Percentiles rank a stretch among this genome's conserved stretches.
These are phyloP conservation scores for Aspergillus sclerotialis DNA, from an alignment of 2,329 filamentous ascomycete species.

Conservation along the genomic window DNA sequence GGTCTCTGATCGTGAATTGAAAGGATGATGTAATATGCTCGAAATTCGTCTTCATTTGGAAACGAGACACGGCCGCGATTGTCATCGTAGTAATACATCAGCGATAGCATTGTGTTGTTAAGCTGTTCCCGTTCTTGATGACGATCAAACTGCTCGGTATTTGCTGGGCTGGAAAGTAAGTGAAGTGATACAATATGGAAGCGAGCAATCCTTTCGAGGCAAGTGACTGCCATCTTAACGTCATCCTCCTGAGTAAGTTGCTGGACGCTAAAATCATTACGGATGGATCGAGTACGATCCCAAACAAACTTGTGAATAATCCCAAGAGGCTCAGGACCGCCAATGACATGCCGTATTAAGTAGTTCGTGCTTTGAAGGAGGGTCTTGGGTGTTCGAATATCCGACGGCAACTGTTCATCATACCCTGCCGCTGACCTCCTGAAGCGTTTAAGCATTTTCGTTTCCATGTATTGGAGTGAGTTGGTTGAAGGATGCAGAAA, in stretches of 20 bases:
- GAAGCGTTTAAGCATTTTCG: conserved; percentile 58
- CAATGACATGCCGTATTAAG: conserved; percentile 44
- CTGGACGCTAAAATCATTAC: conserved; percentile 60
- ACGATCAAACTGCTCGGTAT: conserved; percentile 47
- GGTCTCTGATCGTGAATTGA: conserved; percentile 47
- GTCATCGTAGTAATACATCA: conserved; percentile 56
- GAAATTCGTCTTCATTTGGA: conserved; percentile 57
- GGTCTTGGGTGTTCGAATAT: conserved; percentile 52
- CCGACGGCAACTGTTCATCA: conserved; percentile 57
- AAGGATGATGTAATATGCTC: conserved; percentile 55
- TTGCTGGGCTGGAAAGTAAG: conserved; percentile 46
- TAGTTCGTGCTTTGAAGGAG: conserved; percentile 43
- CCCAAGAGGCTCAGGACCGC: conserved; percentile 42
- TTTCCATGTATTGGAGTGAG: conserved; percentile 26
- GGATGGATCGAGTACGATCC: conserved; percentile 58
- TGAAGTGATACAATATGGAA: conserved; percentile 59
- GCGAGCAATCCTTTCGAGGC: conserved; percentile 56
- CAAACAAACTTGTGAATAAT: conserved; percentile 58
- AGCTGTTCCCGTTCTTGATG: conserved; percentile 60
- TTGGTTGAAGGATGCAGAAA: conserved; percentile 29
- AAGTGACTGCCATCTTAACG: conserved; percentile 51
- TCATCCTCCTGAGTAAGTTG: conserved; percentile 51
- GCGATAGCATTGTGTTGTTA: conserved; percentile 54
- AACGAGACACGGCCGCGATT: conserved; percentile 43
- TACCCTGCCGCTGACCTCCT: conserved; percentile 56